Evolutionary conservation across 2,329 filamentous ascomycete species (phyloP), one percentile per base, ranked within the genome.

Genomic region (Penicillium sp.): DNA sequence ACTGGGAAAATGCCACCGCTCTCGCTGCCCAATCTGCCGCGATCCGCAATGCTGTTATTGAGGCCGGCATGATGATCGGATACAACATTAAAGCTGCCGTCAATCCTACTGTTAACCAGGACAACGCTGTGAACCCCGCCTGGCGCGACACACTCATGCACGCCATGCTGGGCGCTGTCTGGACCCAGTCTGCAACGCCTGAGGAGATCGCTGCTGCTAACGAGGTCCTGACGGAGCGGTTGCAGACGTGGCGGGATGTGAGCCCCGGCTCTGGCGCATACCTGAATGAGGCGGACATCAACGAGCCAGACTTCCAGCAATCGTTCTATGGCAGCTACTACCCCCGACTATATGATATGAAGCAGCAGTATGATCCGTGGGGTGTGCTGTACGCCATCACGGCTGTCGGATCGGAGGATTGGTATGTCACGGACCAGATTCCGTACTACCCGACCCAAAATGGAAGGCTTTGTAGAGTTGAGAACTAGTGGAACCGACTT

Each of bases 291-390:
- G 73, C 64, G 9, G 68, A 76, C 55, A 73, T 71, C 62, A 67
- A 68, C 38, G 72, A 78, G 62, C 69, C 68, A 1, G 64, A 75
- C 59, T 77, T 70, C 61, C 67, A 77, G 64, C 51, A 71, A 24
- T 68, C 68, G 1, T 79, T 77, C 60, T 79, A 74, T 59, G 75
- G 77, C 3, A 58, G 51, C 7, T 78, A 76, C 59, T 78, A 77
- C 52, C 59, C 59, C 1, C 64, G 57, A 2, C 63, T 78, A 21
- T 63, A 67, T 7, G 11, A 58, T 5, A 64, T 79, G 33, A 78
- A 79, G 68, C 60, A 66, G 11, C 71, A 73, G 56, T 77, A 72
- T 61, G 77, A 79, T 61, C 75, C 75, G 9, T 50, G 67, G 1
- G 66, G 67, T 30, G 58, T 76, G 52, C 75, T 77, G 61, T 77